Percentiles rank a stretch among this genome's conserved stretches.
Conservation (phyloP, 2,329 filamentous ascomycete species). For the Nigrospora sphaerica region DNA sequence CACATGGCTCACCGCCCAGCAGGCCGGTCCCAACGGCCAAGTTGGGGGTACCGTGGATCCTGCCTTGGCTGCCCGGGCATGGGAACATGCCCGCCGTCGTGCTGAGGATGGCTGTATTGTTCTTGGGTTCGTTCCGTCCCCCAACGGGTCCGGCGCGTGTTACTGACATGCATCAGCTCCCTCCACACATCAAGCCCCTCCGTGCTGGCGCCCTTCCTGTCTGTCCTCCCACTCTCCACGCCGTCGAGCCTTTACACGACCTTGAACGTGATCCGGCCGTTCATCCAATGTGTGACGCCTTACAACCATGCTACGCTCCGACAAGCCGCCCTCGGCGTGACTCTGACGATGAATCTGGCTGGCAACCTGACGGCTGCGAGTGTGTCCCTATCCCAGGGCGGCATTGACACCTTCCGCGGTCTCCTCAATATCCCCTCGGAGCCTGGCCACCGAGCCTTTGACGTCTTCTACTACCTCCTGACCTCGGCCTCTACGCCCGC, state of each 20-base stretch:
- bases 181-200: conserved; percentile 86
- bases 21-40: conserved; percentile 60
- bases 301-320: conserved; percentile 79
- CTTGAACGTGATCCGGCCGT: conserved; percentile 75
- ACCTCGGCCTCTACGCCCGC: conserved; percentile 84
- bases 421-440: conserved; percentile 75
- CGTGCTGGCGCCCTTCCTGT: conserved; percentile 72
- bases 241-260: conserved; percentile 71
- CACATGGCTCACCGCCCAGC: conserved; percentile 82
- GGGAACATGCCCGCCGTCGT: conserved; percentile 91
- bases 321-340: conserved; percentile 73
- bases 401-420: conserved; percentile 77
- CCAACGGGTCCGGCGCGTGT: conserved; percentile 1
- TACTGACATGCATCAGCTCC: conserved; percentile 48
- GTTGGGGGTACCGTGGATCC: conserved; percentile 74
- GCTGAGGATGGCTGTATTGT: conserved; percentile 94
- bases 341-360: conserved; percentile 72
- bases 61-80: conserved; percentile 71
- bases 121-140: conserved; percentile 60
- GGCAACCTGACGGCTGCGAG: conserved; percentile 72
- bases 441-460: conserved; percentile 82
- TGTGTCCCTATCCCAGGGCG: conserved; percentile 75
- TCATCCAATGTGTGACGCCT: conserved; percentile 80
- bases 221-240: conserved; percentile 70
- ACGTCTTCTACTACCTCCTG: conserved; percentile 95